Evolutionary conservation across 768 basidiomycete species (phyloP).

Genomic region (Lentinula boryana): DNA sequence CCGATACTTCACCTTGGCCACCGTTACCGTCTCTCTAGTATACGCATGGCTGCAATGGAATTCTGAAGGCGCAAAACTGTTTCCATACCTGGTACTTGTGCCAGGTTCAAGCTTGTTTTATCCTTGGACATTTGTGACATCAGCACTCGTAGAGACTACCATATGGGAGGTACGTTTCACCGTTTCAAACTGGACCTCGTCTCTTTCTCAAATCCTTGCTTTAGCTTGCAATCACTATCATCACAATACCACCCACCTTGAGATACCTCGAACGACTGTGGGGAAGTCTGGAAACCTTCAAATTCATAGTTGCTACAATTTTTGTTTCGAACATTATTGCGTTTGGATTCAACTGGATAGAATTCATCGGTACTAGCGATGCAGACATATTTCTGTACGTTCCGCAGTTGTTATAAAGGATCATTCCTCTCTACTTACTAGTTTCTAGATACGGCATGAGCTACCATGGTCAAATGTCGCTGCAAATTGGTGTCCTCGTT

Average conservation of each 20-base stretch:
- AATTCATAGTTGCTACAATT: conserved; percentile 79
- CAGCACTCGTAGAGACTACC: conserved; percentile 80
- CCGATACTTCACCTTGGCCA: conserved; percentile 61
- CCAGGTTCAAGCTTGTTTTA: conserved; percentile 79
- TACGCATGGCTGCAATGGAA: conserved; percentile 65
- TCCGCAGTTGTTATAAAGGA: not conserved
- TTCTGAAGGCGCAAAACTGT: conserved; percentile 26
- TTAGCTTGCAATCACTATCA: conserved; percentile 72
- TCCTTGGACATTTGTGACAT: conserved; percentile 93
- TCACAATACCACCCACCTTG: conserved; percentile 76
- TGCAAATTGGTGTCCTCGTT: conserved; percentile 85
- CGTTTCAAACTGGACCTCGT: too few species aligned
- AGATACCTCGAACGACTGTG: conserved; percentile 93
- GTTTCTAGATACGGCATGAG: conserved; percentile 70
- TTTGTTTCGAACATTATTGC: conserved; percentile 85
- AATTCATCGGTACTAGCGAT: conserved; percentile 62
- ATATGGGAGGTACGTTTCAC: conserved; percentile 65
- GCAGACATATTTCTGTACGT: conserved; percentile 76
- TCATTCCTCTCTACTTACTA: conserved; percentile 1
- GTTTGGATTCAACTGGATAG: conserved; percentile 84
- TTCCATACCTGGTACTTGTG: conserved; percentile 70
- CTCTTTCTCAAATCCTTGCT: conserved; percentile 8
- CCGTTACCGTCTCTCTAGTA: conserved; percentile 48
- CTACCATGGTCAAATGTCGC: conserved; percentile 90
- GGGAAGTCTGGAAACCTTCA: conserved; percentile 80